Conservation (phyloP, 805 yeast species). For the Debaryomyces tyrocola region DNA sequence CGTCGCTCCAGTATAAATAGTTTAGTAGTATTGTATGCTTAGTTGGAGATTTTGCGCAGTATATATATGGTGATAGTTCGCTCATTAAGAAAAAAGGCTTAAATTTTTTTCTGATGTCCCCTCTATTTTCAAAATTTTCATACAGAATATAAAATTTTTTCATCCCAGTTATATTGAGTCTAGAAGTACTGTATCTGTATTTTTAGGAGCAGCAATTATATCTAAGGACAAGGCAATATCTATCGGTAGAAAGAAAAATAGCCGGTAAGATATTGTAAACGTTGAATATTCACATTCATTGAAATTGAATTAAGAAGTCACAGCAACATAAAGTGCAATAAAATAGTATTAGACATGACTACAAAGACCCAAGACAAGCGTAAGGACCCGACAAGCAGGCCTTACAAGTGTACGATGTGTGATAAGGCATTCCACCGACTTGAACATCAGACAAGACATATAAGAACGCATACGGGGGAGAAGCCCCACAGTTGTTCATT, state of each 20-base stretch:
- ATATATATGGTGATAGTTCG: background rate
- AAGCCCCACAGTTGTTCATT: constrained; percentile 76
- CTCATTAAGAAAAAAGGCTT: background rate
- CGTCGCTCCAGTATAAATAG: no score
- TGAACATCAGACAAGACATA: constrained; percentile 78
- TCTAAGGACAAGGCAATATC: no score
- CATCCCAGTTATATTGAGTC: background rate
- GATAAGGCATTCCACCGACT: constrained; percentile 72
- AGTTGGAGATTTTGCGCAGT: no score
- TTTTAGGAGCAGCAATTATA: background rate
- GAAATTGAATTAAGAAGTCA: no score
- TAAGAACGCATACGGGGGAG: constrained; percentile 80
- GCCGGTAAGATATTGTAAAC: no score
- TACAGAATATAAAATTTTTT: background rate
- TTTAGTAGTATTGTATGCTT: no score
- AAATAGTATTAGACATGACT: background rate
- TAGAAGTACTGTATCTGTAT: background rate
- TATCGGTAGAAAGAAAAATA: no score
- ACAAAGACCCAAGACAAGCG: constrained; percentile 9
- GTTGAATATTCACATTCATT: no score
- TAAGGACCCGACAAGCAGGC: constrained; percentile 40
- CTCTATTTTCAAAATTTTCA: background rate
- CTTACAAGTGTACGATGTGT: constrained; percentile 74
- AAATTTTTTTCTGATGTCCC: background rate
- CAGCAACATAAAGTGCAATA: background rate